These are phyloP conservation scores for Clarireedia sp. DNA, from an alignment of 2,329 filamentous ascomycete species.

Conservation along the genomic window DNA sequence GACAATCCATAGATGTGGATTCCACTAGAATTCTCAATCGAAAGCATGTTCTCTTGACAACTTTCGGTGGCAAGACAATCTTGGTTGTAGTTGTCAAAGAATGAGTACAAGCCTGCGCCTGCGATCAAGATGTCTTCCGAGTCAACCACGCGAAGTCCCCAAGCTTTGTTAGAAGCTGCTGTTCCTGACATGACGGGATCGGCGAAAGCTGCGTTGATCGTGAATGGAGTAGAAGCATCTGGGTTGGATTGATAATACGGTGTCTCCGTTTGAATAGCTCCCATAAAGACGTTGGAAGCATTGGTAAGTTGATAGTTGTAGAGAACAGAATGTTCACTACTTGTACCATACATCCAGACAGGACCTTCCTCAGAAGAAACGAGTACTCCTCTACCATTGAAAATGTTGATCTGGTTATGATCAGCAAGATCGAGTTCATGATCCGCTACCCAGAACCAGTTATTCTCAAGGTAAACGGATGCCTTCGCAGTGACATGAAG, in stretches of 20 bases:
- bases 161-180: slow-evolving; percentile 51
- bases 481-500: slow-evolving; percentile 55
- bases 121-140: slow-evolving; percentile 61
- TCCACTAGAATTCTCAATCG: slow-evolving; percentile 53
- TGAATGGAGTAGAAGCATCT: slow-evolving; percentile 58
- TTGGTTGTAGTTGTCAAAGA: slow-evolving; percentile 77
- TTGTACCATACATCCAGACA: slow-evolving; percentile 74
- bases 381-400: slow-evolving; percentile 65
- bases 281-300: slow-evolving; percentile 74
- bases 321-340: slow-evolving; percentile 56
- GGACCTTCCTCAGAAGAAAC: slow-evolving; percentile 68
- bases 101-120: slow-evolving; percentile 70
- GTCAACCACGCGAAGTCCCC: slow-evolving; percentile 64
- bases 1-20: slow-evolving; percentile 61
- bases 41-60: slow-evolving; percentile 74
- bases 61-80: slow-evolving; percentile 57
- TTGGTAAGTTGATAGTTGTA: slow-evolving; percentile 82
- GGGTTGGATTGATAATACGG: slow-evolving; percentile 84
- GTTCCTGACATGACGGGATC: slow-evolving; percentile 61
- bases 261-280: slow-evolving; percentile 81
- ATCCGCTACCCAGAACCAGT: slow-evolving; percentile 84
- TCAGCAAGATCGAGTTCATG: slow-evolving; percentile 74
- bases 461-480: slow-evolving; percentile 78
- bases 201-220: slow-evolving; percentile 44
- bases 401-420: slow-evolving; percentile 76